Conservation (phyloP, 148 eudicot species). For the Spergularia bocconei region DNA sequence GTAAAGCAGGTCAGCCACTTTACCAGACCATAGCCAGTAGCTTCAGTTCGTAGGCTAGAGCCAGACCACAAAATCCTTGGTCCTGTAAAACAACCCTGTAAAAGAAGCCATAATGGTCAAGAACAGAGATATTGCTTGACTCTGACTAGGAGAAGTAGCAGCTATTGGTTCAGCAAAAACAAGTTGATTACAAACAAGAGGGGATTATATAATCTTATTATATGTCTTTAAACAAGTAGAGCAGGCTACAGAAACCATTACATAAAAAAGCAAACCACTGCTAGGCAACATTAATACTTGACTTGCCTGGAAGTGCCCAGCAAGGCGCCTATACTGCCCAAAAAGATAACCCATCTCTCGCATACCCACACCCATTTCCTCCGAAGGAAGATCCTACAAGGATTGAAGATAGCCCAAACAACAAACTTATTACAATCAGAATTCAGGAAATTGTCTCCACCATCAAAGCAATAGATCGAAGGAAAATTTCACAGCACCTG, state of each 20-base stretch:
- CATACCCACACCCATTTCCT: conserved; percentile 95
- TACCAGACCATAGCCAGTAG: conserved; percentile 98
- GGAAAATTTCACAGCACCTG: conserved; percentile 51
- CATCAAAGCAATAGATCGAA: neutral
- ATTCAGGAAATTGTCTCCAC: neutral
- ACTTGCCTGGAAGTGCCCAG: conserved; percentile 87
- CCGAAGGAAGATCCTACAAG: conserved; percentile 95
- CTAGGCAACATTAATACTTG: neutral
- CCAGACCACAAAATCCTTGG: conserved; percentile 92
- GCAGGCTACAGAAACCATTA: neutral
- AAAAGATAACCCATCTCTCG: conserved; percentile 97
- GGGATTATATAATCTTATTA: neutral
- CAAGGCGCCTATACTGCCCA: conserved; percentile 92
- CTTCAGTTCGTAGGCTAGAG: conserved; percentile 90
- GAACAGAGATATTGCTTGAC: neutral
- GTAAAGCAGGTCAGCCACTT: conserved; percentile 7
- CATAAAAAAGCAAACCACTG: neutral
- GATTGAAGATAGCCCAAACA: conserved; percentile 11
- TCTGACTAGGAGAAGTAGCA: neutral
- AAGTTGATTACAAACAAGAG: neutral
- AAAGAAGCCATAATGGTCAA: conserved; percentile 17
- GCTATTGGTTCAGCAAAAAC: conserved; percentile 5
- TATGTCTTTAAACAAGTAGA: too few species aligned
- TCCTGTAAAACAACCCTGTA: conserved; percentile 98
- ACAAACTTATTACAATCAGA: neutral